Base-by-base conservation (phyloP, 2,329 filamentous ascomycete genomes). In the Falciphora oryzae region DNA sequence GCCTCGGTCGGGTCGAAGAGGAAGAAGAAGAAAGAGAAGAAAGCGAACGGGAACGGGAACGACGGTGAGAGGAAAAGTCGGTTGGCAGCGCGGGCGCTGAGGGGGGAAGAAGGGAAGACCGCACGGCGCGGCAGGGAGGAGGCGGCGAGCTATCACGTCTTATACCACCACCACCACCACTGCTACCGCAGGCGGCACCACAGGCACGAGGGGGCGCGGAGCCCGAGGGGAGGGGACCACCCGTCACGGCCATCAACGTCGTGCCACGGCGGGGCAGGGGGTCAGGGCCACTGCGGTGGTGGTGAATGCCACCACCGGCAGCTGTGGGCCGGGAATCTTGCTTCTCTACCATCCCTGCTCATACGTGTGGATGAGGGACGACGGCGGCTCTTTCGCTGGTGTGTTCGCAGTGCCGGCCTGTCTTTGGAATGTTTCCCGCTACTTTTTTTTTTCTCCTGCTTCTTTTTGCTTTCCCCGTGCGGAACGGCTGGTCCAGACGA, bases 1-100 rank as follows among this genome's bases (percentile, higher is more conserved):
- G 57, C 29, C 57, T 73, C 69, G 66, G 69, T 66, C 53, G 73
- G 65, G 63, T 69, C 71, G 66, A 73, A 67, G n/a, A 72, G 67
- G 64, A 75, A 67, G 44, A 25, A n/a, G 22, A 71, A 68, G 63
- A 75, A 67, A 22, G 14, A 53, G 6, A 53, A 11, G 44, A 25
- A n/a, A n/a, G 7, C 18, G 44, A 53, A n/a, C 7, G 44, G 22
- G 44, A 53, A 53, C 44, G 44, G 44, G 44, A 53, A 53, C 44
- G 44, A 53, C 44, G 44, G 69, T 72, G 68, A 67, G 70, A 72
- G 22, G 71, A 67, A 65, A 75, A 59, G 57, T 35, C 38, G 44
- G 38, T 16, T 44, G 14, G 38, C 38, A 44, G 44, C 44, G 44
- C 44, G 44, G 44, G 44, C 44, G 44, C 44, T 53, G 44, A 53